Conservation (phyloP, 1,139 yeast genomes). For the Yueomyces sp. region DNA sequence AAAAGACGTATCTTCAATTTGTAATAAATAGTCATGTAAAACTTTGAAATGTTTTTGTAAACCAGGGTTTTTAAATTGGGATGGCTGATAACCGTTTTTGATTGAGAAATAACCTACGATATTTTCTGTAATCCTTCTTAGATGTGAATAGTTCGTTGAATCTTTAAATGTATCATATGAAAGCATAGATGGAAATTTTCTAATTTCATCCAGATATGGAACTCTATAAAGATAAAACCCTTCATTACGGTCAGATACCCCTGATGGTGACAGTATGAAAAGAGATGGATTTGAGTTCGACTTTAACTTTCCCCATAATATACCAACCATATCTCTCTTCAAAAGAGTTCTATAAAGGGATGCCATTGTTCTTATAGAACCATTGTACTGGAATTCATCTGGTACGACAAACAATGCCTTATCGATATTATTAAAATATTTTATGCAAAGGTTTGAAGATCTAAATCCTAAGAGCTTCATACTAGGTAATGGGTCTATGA, state of each 20-base stretch:
- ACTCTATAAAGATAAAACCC: slow-evolving; percentile 48
- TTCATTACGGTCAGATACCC: slow-evolving; percentile 23
- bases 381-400: slow-evolving; percentile 39
- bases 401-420: slow-evolving; percentile 54
- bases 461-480: slow-evolving; percentile 60
- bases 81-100: slow-evolving; percentile 42
- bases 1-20: slow-evolving; percentile 35
- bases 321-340: slow-evolving; percentile 41
- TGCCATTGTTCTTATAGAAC: slow-evolving; percentile 57
- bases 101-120: slow-evolving; percentile 32
- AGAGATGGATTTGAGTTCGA: slow-evolving; percentile 43
- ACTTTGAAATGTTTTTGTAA: slow-evolving; percentile 55
- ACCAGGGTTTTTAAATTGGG: slow-evolving; percentile 51
- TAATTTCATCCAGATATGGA: slow-evolving; percentile 56
- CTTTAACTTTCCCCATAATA: slow-evolving; percentile 61
- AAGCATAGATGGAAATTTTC: slow-evolving; percentile 32
- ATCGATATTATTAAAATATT: slow-evolving; percentile 40
- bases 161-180: slow-evolving; percentile 9
- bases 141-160: slow-evolving; percentile 20
- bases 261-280: slow-evolving; percentile 50
- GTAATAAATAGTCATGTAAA: slow-evolving; percentile 55
- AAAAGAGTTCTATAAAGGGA: slow-evolving; percentile 53
- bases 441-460: slow-evolving; percentile 28
- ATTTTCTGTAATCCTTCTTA: slow-evolving; percentile 27
- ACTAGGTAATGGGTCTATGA: slow-evolving; percentile 28